Base-by-base conservation (phyloP, 495 filamentous ascomycete genomes). In the Lophiotrema nucula region DNA sequence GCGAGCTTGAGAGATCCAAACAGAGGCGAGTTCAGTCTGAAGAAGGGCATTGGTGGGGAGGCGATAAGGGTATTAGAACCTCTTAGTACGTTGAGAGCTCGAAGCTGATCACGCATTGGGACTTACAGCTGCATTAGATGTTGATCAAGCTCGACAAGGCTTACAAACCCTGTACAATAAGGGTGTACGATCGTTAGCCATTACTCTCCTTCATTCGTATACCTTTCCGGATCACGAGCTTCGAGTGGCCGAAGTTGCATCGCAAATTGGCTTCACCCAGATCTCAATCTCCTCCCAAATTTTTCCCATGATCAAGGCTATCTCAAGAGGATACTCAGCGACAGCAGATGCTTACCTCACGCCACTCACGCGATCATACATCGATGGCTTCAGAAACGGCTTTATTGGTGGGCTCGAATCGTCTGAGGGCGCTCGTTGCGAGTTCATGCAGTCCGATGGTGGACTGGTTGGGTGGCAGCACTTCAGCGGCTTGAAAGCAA, bases 401-500 rank as follows among this genome's bases (percentile, higher is more conserved):
- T 85, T 85, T 47, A 71, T 79, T 56, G 81, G 79, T 16, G 79
- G 75, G 0, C 59, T 83, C 1, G 47, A 52, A 42, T 42, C 44
- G 15, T 26, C 43, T 2, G 37, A 56, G 23, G 45, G 53, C 2
- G 58, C 67, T 4, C 47, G 64, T 21, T 68, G 64, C 21, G 64
- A 71, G 33, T 71, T 73, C 33, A 71, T 71, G 69, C 67, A 69
- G 26, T 58, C 50, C 21, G 69, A 71, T 42, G 69, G 60, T 10
- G 65, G 23, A 18, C 68, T 54, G 11, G 71, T 18, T 50, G 72
- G 21, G 41, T 65, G 4, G 65, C 69, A 28, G 51, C 69, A 37
- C 46, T 85, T 86, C 60, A 82, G 75, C 42, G 82, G 83, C 6
- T 61, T 84, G 33, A 78, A 79, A 57, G 81, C 80, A 2, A 82